phyloP scores from a whole-genome alignment of 139 green algal species.

The Volvox africanus region DNA sequence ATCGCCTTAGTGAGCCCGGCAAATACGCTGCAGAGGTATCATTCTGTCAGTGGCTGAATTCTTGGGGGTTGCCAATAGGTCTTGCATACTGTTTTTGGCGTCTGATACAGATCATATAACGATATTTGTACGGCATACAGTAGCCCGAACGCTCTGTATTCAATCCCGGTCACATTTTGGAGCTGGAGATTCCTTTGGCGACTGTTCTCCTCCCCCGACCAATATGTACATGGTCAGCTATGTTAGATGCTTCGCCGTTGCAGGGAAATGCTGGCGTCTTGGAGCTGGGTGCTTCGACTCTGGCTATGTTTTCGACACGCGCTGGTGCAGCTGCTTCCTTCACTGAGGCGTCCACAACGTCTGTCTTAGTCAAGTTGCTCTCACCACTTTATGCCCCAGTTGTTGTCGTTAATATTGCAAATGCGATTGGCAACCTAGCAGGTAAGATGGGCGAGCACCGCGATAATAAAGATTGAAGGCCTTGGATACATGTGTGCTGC shows the following conservation, averaged over 20 bases:
- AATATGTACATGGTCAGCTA: too few relatives aligned
- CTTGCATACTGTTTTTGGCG: too few relatives aligned
- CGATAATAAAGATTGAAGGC: neutral
- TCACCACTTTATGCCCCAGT: conserved; percentile 46
- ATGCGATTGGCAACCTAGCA: conserved; percentile 51
- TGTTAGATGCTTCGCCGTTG: neutral
- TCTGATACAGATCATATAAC: too few relatives aligned
- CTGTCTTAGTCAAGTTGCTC: conserved; percentile 51
- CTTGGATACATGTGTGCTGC: too few relatives aligned
- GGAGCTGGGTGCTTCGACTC: conserved; percentile 51
- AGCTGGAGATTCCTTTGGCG: too few relatives aligned
- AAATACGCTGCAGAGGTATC: conserved; percentile 38
- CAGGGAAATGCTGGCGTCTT: conserved; percentile 46
- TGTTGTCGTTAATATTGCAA: conserved; percentile 45
- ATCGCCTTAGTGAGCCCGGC: conserved; percentile 42
- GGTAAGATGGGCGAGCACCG: neutral
- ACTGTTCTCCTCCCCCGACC: too few relatives aligned
- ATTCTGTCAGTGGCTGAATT: too few relatives aligned
- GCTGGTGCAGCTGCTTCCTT: neutral
- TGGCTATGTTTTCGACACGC: conserved; percentile 47
- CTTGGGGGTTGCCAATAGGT: too few relatives aligned
- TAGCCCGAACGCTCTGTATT: too few relatives aligned
- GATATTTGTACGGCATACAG: too few relatives aligned
- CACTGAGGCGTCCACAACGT: neutral
- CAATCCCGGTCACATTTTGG: too few relatives aligned